Evolutionary conservation across 495 filamentous ascomycete species (phyloP), one percentile per base, ranked within the genome.

Genomic region (Aspergillus sclerotiicarbonarius): DNA sequence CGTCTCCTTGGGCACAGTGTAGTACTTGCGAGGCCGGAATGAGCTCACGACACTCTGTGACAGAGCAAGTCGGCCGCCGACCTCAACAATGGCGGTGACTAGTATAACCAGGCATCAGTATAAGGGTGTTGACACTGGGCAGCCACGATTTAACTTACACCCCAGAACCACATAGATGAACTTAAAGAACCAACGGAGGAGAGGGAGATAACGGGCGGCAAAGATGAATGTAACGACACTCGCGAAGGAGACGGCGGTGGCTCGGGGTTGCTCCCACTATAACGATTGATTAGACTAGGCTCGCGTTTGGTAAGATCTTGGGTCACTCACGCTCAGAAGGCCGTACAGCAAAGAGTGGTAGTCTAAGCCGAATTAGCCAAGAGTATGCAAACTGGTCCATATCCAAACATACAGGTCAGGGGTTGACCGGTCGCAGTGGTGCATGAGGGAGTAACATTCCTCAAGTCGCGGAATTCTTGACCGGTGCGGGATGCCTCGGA

Each of bases 261-360:
- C 93, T 69, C 92, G 78, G 47, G 82, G 83, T 68, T 83, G 84
- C 68, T 86, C 83, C 86, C 84, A 90, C 85, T 85, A 50, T 53
- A 55, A 25, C 52, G 31, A 29, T 51, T n/a, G 45, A 31, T 47
- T 57, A 39, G 56, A 43, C 10, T 8, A 8, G 20, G n/a, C 33
- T 33, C 31, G 41, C 10, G 10, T 32, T 25, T 18, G 18, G 13
- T 29, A 13, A 29, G 16, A 29, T 7, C 31, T 15, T n/a, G 16
- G 39, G 32, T 39, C 48, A 78, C 84, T 72, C 69, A 87, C 84
- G 76, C 84, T 87, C 58, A 99, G 73, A 53, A 99, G 82, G 71
- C 89, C 90, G 67, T 90, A 90, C 79, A 98, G 92, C 77, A 97
- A 84, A 33, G 91, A 96, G 76, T 98, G 94, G 74, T 97, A 99